Evolutionary conservation across 768 basidiomycete species (phyloP).

Genomic region (Fistulinella prunicolor): DNA sequence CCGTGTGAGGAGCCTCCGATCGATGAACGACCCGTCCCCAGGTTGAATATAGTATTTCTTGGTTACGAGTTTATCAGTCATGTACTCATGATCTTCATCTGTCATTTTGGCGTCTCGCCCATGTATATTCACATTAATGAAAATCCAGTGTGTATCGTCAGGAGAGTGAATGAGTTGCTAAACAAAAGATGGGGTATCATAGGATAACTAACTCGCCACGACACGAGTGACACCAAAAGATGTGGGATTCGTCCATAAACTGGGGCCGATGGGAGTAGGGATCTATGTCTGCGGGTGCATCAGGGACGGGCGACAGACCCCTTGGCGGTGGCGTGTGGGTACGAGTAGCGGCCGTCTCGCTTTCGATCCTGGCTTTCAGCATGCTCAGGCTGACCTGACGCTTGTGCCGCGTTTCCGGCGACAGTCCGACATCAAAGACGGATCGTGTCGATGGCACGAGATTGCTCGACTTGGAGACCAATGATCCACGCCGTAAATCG

Average conservation of each 20-base stretch:
- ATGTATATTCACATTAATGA: conserved; percentile 20
- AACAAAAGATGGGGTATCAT: conserved; percentile 20
- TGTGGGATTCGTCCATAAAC: conserved; percentile 84
- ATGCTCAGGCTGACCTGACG: conserved; percentile 82
- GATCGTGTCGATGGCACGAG: conserved; percentile 47
- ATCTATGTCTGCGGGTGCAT: conserved; percentile 18
- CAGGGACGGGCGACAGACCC: conserved; percentile 53
- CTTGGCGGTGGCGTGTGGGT: conserved; percentile 52
- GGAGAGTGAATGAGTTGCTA: neutral
- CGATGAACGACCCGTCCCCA: conserved; percentile 13
- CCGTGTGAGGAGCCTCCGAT: conserved; percentile 31
- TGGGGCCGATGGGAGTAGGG: conserved; percentile 47
- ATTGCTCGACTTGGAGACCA: conserved; percentile 28
- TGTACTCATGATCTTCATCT: neutral
- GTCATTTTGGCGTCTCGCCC: conserved; percentile 9
- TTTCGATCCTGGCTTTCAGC: conserved; percentile 88
- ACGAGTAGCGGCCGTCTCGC: conserved; percentile 51
- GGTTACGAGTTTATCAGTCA: neutral
- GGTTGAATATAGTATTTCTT: conserved; percentile 6
- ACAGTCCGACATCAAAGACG: conserved; percentile 65
- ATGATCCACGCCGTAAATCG: conserved; percentile 39
- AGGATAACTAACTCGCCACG: conserved; percentile 78
- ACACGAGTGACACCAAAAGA: conserved; percentile 88
- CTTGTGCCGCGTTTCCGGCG: conserved; percentile 76
- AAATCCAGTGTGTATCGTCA: conserved; percentile 15